phyloP scores from a whole-genome alignment of 139 green algal genomes.

The Gonium pectorale region DNA sequence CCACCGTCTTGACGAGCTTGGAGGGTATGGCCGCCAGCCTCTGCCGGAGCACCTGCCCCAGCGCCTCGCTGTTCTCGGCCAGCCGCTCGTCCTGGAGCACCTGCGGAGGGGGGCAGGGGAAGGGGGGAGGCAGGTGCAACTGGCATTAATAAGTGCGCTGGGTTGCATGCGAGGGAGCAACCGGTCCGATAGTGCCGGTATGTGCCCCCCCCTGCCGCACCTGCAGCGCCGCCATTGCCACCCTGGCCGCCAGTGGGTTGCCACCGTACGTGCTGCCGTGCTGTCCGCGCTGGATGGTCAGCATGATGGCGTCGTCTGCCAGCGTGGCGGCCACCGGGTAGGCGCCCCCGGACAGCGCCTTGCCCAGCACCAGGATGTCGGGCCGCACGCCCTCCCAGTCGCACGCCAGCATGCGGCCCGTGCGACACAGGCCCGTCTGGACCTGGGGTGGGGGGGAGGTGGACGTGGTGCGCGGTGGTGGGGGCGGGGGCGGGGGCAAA shows the following conservation, averaged over 20 bases:
- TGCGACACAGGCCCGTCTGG: slow-evolving; percentile 85
- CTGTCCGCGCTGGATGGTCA: slow-evolving; percentile 88
- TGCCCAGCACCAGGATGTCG: slow-evolving; percentile 94
- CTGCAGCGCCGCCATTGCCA: slow-evolving; percentile 91
- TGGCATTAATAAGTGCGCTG: no score
- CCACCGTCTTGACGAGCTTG: slow-evolving; percentile 51
- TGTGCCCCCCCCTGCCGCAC: slow-evolving; percentile 50
- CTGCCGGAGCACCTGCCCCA: slow-evolving; percentile 80
- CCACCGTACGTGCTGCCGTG: slow-evolving; percentile 95
- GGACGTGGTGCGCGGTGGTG: background rate
- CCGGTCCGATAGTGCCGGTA: no score
- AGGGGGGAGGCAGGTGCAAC: background rate
- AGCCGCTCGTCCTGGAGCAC: slow-evolving; percentile 95
- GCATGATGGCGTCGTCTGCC: slow-evolving; percentile 88
- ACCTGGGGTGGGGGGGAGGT: slow-evolving; percentile 59
- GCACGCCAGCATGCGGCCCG: slow-evolving; percentile 87
- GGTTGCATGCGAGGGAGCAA: no score
- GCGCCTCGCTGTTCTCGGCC: slow-evolving; percentile 79
- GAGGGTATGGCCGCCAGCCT: slow-evolving; percentile 64
- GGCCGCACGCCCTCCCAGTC: slow-evolving; percentile 91
- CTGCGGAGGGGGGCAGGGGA: slow-evolving; percentile 47
- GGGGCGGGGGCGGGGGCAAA: background rate
- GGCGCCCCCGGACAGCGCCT: slow-evolving; percentile 71
- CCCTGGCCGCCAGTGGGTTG: slow-evolving; percentile 92
- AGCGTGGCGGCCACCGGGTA: slow-evolving; percentile 96